Base-by-base conservation (phyloP, 495 filamentous ascomycete species). In the Penicillium ucsense region DNA sequence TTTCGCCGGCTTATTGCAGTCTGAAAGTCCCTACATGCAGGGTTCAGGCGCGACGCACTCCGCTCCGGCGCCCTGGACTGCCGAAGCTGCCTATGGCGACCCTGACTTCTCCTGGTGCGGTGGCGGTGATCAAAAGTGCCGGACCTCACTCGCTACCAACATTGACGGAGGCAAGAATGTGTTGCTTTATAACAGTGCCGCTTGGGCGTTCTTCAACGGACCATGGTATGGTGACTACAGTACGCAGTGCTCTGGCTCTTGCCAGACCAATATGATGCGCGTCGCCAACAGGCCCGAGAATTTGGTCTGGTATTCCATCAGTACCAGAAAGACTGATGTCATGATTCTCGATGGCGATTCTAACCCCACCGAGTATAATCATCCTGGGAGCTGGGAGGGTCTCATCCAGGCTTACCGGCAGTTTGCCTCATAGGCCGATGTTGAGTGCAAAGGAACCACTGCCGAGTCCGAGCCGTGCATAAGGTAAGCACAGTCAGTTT, bases 341-440 rank as follows among this genome's bases (percentile, higher is more conserved):
- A 60, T 79, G 56, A 54, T 76, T 5, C 46, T 68, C 0, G 57
- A 64, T 37, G 55, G 53, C 7, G 43, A 48, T 37, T 55, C 57
- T 2, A 57, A 72, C 12, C 66, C 59, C 5, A 60, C 51, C 35
- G 59, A 72, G 60, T 47, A 57, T 32, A 63, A 65, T 4, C 79
- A 77, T 48, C 71, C 70, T 1, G 78, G 78, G 28, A 70, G 72
- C 10, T 81, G 78, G 77, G 78, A 77, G 31, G 76, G 74, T n/a
- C 68, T 76, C 50, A 64, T 81, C 54, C 78, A 67, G n/a, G 71
- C 61, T 9, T 68, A 63, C 50, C 46, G 51, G 42, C 51, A 54
- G 43, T 54, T 54, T 29, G 36, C 47, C n/a, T 54, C 51, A 29
- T 52, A 45, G 12, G 41, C 29, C n/a, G 38, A 28, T 39, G 12